Conservation (phyloP, 306 rosid genomes). For the Cajanus cajan region DNA sequence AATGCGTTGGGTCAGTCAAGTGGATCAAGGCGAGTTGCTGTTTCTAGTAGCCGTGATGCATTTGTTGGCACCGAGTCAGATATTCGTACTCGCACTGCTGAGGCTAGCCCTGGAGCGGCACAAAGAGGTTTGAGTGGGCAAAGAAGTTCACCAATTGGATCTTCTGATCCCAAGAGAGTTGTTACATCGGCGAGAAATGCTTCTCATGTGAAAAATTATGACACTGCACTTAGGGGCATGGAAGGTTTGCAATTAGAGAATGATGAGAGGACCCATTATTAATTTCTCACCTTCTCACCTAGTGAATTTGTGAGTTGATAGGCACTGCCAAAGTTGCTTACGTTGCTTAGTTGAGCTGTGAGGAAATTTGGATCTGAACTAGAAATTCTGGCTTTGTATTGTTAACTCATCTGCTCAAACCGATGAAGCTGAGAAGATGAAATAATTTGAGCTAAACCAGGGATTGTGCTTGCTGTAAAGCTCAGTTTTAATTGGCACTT, state of each 20-base stretch:
- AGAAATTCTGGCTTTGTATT: constrained; percentile 43
- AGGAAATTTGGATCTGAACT: constrained; percentile 35
- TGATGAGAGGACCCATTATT: constrained; percentile 69
- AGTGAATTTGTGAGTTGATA: constrained; percentile 40
- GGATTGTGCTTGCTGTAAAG: constrained; percentile 40
- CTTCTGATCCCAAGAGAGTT: constrained; percentile 64
- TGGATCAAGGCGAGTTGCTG: constrained; percentile 88
- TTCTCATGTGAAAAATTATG: constrained; percentile 66
- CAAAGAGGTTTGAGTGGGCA: constrained; percentile 66
- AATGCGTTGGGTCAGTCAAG: constrained; percentile 68
- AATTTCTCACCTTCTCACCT: constrained; percentile 27
- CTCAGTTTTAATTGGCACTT: constrained; percentile 37
- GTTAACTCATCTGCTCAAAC: constrained; percentile 39
- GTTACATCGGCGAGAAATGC: constrained; percentile 54
- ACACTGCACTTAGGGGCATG: constrained; percentile 72
- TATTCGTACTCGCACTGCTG: constrained; percentile 58
- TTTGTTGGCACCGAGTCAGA: constrained; percentile 73
- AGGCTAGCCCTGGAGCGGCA: constrained; percentile 73
- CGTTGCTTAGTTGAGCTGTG: constrained; percentile 41
- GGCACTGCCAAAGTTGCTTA: constrained; percentile 43
- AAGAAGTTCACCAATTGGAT: constrained; percentile 65
- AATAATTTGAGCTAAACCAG: constrained; percentile 33
- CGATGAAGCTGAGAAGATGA: constrained; percentile 35
- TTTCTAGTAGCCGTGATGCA: constrained; percentile 76
- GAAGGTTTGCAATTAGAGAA: constrained; percentile 78